These are phyloP conservation scores for Nakazawaea molendinolei DNA, from an alignment of 805 yeast species.

Conservation along the genomic window DNA sequence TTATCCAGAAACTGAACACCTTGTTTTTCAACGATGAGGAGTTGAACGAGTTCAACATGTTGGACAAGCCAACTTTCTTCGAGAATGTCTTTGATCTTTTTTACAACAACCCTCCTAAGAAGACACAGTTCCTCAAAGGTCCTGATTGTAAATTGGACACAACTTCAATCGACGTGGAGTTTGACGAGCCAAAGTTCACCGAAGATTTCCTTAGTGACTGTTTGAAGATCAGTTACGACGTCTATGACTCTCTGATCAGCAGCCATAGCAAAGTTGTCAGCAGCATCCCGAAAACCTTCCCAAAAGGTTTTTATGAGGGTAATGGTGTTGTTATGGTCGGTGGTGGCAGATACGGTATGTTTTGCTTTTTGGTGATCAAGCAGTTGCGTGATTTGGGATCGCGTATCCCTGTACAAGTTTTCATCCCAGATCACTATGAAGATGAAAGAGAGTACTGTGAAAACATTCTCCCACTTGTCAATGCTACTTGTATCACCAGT, in stretches of 20 bases:
- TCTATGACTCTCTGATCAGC: constrained; percentile 9
- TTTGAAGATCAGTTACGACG: constrained; percentile 9
- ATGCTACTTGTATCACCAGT: constrained; percentile 55
- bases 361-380: constrained; percentile 49
- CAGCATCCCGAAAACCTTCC: constrained; percentile 8
- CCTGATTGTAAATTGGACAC: constrained; percentile 11
- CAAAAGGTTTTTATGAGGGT: constrained; percentile 21
- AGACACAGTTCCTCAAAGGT: not conserved
- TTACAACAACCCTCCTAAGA: constrained; percentile 7
- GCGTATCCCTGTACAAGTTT: constrained; percentile 37
- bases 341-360: constrained; percentile 60
- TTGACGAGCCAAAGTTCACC: constrained; percentile 7
- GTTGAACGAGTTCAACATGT: constrained; percentile 9
- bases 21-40: constrained; percentile 5
- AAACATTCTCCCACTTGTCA: constrained; percentile 32
- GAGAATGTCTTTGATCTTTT: constrained; percentile 7
- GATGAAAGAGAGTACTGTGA: constrained; percentile 42
- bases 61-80: constrained; percentile 11
- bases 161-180: constrained; percentile 10
- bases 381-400: constrained; percentile 42
- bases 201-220: constrained; percentile 9
- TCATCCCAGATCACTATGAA: constrained; percentile 36
- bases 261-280: constrained; percentile 4
- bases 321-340: constrained; percentile 66
- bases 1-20: constrained; percentile 7